Percentiles rank a stretch among this genome's conserved stretches.
Evolutionary conservation across 768 basidiomycete genomes (phyloP).

Genomic region (Leccinum ochraceum): DNA sequence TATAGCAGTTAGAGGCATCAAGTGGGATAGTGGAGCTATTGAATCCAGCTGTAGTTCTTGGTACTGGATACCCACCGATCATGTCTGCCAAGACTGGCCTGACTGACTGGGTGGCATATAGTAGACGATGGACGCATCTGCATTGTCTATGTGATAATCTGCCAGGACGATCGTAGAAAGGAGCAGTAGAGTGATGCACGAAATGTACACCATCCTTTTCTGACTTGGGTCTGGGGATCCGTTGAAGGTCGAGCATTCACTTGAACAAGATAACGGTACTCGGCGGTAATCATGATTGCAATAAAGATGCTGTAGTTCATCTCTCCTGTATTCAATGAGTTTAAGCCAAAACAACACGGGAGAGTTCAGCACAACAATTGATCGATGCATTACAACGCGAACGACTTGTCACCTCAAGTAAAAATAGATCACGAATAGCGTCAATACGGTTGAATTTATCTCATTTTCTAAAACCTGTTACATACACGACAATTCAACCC

Average conservation of each 20-base stretch:
- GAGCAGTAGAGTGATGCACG: constrained; percentile 9
- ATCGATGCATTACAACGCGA: background rate
- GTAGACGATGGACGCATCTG: constrained; percentile 22
- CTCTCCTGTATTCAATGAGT: background rate
- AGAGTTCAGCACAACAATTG: background rate
- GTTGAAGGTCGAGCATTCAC: background rate
- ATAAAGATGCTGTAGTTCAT: background rate
- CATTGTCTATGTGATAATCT: constrained; percentile 27
- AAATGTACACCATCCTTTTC: background rate
- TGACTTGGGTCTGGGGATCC: background rate
- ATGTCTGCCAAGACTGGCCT: constrained; percentile 16
- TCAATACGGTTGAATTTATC: background rate
- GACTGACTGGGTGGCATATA: constrained; percentile 16
- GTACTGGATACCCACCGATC: background rate
- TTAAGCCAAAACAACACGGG: background rate
- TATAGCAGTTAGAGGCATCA: constrained; percentile 20
- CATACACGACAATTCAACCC: background rate
- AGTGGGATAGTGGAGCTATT: constrained; percentile 19
- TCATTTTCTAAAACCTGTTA: background rate
- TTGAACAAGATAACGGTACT: background rate
- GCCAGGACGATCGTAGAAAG: constrained; percentile 18
- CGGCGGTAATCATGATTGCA: background rate
- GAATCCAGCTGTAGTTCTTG: background rate
- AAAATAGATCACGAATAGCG: background rate
- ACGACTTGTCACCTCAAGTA: background rate